Evolutionary conservation across 306 rosid genomes (phyloP).

Genomic region (Lathyrus oleraceus): DNA sequence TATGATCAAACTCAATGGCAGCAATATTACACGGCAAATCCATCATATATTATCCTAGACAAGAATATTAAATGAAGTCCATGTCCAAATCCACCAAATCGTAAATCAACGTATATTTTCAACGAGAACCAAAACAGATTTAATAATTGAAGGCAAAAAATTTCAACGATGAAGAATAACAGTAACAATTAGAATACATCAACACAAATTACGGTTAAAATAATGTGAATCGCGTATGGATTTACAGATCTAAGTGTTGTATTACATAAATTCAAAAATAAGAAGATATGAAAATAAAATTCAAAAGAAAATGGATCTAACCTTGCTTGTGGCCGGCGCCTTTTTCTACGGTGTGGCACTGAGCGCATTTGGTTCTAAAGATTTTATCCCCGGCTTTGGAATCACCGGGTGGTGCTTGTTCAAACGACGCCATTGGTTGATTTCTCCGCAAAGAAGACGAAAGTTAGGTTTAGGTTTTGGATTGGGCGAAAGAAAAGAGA

Average conservation of each 20-base stretch:
- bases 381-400: slow-evolving; percentile 68
- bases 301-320: not conserved
- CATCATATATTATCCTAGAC: not conserved
- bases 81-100: not conserved
- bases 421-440: slow-evolving; percentile 71
- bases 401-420: slow-evolving; percentile 75
- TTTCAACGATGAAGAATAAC: not conserved
- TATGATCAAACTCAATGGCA: not conserved
- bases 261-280: not conserved
- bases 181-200: not conserved
- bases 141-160: no score
- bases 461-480: not conserved
- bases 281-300: slow-evolving; percentile 28
- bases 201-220: not conserved
- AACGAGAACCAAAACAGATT: not conserved
- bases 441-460: not conserved
- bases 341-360: slow-evolving; percentile 87
- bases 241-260: slow-evolving; percentile 14
- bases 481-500: not conserved
- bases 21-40: not conserved
- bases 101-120: not conserved
- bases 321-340: slow-evolving; percentile 97
- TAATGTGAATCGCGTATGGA: not conserved
- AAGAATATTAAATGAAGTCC: not conserved
- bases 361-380: slow-evolving; percentile 86